These are phyloP conservation scores for Pterocarpus macrocarpus DNA, from an alignment of 306 rosid species.

Conservation along the genomic window DNA sequence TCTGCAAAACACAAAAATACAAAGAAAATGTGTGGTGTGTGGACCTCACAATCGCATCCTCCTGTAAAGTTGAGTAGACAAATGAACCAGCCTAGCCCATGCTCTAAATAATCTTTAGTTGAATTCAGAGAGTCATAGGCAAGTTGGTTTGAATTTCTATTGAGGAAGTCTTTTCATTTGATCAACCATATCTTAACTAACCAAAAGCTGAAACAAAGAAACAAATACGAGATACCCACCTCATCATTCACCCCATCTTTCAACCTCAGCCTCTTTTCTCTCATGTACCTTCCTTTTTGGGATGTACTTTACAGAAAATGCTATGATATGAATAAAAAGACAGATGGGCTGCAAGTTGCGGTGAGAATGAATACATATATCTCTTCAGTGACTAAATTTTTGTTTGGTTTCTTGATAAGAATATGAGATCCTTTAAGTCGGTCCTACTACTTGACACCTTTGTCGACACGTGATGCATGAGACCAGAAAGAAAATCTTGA, in stretches of 20 bases:
- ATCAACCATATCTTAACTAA: slow-evolving; percentile 52
- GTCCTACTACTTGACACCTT: slow-evolving; percentile 40
- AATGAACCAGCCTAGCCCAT: neutral
- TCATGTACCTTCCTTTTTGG: slow-evolving; percentile 35
- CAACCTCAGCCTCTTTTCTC: slow-evolving; percentile 42
- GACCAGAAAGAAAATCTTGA: slow-evolving; percentile 23
- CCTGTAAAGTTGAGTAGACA: slow-evolving; percentile 35
- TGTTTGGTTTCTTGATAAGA: slow-evolving; percentile 35
- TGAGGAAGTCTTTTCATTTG: slow-evolving; percentile 45
- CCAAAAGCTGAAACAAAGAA: slow-evolving; percentile 46
- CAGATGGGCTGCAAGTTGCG: slow-evolving; percentile 44
- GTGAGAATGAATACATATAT: slow-evolving; percentile 43
- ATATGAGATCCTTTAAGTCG: slow-evolving; percentile 31
- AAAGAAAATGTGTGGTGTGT: slow-evolving; percentile 42
- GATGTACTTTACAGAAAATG: slow-evolving; percentile 52
- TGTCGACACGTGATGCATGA: slow-evolving; percentile 50
- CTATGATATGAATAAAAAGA: slow-evolving; percentile 2
- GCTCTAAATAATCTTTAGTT: slow-evolving; percentile 16
- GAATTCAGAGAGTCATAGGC: slow-evolving; percentile 29
- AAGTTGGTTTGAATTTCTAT: slow-evolving; percentile 41
- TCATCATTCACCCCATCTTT: slow-evolving; percentile 44
- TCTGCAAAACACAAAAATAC: slow-evolving; percentile 3
- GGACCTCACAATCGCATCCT: slow-evolving; percentile 40
- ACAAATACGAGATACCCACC: slow-evolving; percentile 50
- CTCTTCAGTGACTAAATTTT: slow-evolving; percentile 6